These are phyloP conservation scores for Logfia minima DNA, from an alignment of 129 eudicot genomes.

Conservation along the genomic window DNA sequence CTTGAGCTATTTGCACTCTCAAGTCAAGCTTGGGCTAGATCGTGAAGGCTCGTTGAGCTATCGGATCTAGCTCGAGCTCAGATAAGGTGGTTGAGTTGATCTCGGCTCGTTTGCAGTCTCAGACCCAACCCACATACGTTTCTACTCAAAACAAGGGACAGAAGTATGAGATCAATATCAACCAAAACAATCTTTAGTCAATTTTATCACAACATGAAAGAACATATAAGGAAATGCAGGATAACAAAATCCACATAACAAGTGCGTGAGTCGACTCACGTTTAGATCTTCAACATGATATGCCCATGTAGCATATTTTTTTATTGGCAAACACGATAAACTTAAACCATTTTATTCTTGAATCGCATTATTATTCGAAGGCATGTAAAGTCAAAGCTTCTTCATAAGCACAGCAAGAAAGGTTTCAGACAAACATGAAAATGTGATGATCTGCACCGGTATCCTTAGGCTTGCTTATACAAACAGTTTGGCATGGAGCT, in stretches of 20 bases:
- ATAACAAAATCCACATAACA: neutral
- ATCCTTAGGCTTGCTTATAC: conserved; percentile 9
- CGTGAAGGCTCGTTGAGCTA: neutral
- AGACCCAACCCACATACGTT: neutral
- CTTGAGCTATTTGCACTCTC: neutral
- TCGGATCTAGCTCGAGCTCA: neutral
- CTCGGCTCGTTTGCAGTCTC: neutral
- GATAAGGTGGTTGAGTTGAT: neutral
- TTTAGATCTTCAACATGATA: conserved; percentile 16
- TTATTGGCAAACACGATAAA: conserved; percentile 3
- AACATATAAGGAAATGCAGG: neutral
- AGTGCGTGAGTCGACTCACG: conserved; percentile 7
- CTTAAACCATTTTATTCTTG: neutral
- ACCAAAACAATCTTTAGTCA: neutral
- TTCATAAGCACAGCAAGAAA: neutral
- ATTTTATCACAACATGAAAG: neutral
- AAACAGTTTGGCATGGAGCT: conserved; percentile 11
- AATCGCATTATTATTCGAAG: conserved; percentile 10
- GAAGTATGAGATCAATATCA: neutral
- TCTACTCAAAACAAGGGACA: conserved; percentile 4
- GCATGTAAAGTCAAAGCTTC: conserved; percentile 23
- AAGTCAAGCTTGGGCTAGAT: neutral
- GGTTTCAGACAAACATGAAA: conserved; percentile 15
- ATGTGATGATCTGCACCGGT: neutral
- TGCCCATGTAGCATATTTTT: neutral